phyloP scores from a whole-genome alignment of 768 basidiomycete genomes.

The Rhodotorula sphaerocarpa region DNA sequence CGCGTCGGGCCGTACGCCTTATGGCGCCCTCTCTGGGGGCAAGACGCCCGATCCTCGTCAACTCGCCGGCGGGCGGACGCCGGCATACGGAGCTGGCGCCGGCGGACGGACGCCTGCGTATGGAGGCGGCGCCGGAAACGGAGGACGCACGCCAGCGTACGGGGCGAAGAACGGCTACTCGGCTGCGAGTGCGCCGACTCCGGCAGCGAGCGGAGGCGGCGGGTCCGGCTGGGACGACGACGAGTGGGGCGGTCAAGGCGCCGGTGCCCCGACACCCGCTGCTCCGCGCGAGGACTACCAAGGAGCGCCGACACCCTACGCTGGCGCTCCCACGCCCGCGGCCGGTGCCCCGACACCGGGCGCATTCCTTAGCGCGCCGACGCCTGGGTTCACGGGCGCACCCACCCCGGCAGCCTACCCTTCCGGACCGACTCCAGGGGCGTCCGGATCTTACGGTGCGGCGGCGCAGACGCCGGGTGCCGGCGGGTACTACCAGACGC shows the following conservation, averaged over 20 bases:
- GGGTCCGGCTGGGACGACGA: constrained; percentile 22
- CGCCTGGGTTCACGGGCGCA: constrained; percentile 43
- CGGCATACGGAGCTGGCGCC: constrained; percentile 11
- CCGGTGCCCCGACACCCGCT: constrained; percentile 15
- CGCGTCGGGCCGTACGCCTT: constrained; percentile 16
- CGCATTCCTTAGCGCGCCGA: constrained; percentile 43
- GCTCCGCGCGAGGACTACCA: constrained; percentile 19
- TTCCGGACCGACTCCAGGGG: constrained; percentile 44
- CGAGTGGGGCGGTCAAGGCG: constrained; percentile 11
- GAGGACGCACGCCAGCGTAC: constrained; percentile 19
- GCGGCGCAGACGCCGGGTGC: constrained; percentile 23
- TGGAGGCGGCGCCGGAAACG: neutral
- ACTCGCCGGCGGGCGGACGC: constrained; percentile 12
- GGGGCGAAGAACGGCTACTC: constrained; percentile 20
- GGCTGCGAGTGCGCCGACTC: constrained; percentile 24
- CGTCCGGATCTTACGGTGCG: constrained; percentile 14
- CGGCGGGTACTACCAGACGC: constrained; percentile 22
- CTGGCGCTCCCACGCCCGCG: constrained; percentile 36
- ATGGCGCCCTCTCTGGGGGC: constrained; percentile 14
- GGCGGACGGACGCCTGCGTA: constrained; percentile 15
- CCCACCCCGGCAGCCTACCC: constrained; percentile 46
- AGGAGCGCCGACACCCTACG: constrained; percentile 38
- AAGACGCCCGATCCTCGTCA: constrained; percentile 22
- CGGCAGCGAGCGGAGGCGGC: constrained; percentile 17
- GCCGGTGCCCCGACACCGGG: constrained; percentile 25